Evolutionary conservation across 2,329 filamentous ascomycete genomes (phyloP).

Genomic region (Penicillium concentricum): DNA sequence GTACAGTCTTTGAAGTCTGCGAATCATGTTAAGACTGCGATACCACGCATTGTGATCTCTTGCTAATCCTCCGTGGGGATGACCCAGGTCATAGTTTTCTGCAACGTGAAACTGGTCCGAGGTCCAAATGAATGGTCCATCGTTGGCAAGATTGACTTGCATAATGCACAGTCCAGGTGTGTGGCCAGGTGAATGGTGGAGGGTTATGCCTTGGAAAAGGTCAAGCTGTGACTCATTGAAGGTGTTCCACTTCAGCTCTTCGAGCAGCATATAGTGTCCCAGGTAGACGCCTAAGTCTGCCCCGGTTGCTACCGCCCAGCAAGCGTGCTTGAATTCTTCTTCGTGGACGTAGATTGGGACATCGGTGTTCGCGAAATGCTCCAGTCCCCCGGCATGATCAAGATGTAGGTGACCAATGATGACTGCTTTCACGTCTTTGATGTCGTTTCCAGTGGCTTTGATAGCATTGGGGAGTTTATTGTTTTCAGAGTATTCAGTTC

Average conservation of each 20-base stretch:
- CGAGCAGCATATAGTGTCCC: conserved; percentile 36
- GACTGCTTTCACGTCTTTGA: conserved; percentile 49
- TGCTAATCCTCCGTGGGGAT: conserved; percentile 39
- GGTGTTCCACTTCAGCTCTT: conserved; percentile 45
- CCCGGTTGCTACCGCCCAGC: conserved; percentile 46
- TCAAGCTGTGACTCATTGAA: conserved; percentile 43
- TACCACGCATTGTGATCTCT: conserved; percentile 41
- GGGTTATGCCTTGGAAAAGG: conserved; percentile 40
- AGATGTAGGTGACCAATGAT: conserved; percentile 50
- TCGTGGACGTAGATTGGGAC: conserved; percentile 51
- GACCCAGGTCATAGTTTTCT: conserved; percentile 39
- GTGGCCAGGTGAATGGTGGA: conserved; percentile 40
- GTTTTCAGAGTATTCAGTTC: conserved; percentile 31
- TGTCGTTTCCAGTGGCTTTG: conserved; percentile 40
- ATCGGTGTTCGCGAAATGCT: conserved; percentile 45
- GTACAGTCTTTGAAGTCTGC: conserved; percentile 31
- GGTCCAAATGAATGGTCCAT: conserved; percentile 43
- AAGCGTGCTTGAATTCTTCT: conserved; percentile 48
- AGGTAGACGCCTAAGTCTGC: conserved; percentile 44
- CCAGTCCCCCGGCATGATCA: conserved; percentile 50
- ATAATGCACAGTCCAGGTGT: conserved; percentile 38
- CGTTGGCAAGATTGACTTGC: conserved; percentile 38
- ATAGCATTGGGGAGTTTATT: conserved; percentile 40
- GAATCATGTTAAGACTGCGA: conserved; percentile 29
- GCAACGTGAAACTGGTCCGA: conserved; percentile 42